A percentile compares a stretch with the other conserved stretches of the same genome.
These are phyloP conservation scores for Pythium dissotocum DNA, from an alignment of 352 stramenopile genomes.

Conservation along the genomic window DNA sequence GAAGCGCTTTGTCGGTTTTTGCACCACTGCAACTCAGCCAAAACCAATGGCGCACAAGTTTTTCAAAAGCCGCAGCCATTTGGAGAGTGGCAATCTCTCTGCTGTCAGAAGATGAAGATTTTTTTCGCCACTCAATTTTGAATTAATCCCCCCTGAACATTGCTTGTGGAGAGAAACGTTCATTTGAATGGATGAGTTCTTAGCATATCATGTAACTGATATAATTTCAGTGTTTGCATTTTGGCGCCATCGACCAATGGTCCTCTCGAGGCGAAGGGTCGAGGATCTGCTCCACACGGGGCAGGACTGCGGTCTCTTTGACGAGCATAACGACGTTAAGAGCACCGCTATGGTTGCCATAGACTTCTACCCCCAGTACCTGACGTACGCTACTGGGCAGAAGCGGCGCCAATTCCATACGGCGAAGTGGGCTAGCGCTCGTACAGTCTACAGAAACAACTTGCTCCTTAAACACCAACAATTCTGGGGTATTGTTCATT, in stretches of 20 bases:
- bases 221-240: neutral
- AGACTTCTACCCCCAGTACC: neutral
- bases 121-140: too few species aligned
- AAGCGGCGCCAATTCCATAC: neutral
- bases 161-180: too few species aligned
- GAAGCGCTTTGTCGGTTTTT: neutral
- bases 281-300: neutral
- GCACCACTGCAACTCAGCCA: too few species aligned
- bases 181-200: too few species aligned
- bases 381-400: neutral
- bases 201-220: neutral
- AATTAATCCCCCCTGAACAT: too few species aligned
- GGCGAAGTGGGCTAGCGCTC: neutral
- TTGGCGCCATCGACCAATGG: neutral
- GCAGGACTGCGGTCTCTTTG: neutral
- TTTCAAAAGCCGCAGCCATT: too few species aligned
- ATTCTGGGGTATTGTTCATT: neutral
- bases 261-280: neutral
- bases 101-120: too few species aligned
- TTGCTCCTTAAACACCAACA: neutral
- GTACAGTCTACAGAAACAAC: neutral
- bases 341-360: neutral
- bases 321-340: neutral
- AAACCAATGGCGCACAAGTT: too few species aligned
- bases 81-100: too few species aligned